Evolutionary conservation across 768 basidiomycete genomes (phyloP), one percentile per base, ranked within the genome.

Genomic region (Leccinum uliginosum): DNA sequence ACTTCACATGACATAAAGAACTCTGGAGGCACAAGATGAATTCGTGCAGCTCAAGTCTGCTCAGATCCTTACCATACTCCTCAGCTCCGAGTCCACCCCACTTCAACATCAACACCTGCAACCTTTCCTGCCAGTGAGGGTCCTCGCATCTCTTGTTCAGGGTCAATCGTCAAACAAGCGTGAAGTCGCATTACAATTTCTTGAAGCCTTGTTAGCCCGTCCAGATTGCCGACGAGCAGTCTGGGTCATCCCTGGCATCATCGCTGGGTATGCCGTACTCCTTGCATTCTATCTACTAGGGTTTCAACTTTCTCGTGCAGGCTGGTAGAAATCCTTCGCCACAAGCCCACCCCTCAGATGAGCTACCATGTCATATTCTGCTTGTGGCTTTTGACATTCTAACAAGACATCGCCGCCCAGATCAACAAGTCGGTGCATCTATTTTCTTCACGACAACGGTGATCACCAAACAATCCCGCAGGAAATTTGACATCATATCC

Each of bases 311-410:
- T 55, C 45, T n/a, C 23, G 7, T 30, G 9, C 64, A 96, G 93
- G 21, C 77, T 97, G 46, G 82, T 94, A 6, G 90, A 94, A 29
- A 88, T 91, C 24, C 76, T 98, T 54, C 87, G 86, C 65, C 79
- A 85, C 53, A 89, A 84, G 60, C 86, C 91, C 15, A 84, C 86
- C 23, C 91, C 94, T 19, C 97, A 99, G 74, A 91, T 96, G 85
- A 89, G 84, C 74, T 99, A 98, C 69, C 94, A 97, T 78, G 85
- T 93, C 44, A 84, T 84, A 24, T 91, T 93, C 69, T 96, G 92
- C 70, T 76, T 98, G 59, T 99, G 97, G 97, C 75, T 98, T 51
- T 75, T 98, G 55, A 90, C 93, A 0, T 99, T 97, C 60, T 93
- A 99, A 67, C 80, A 84, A 64, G 81, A 86, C 35, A 80, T 97